Evolutionary conservation across 2,329 filamentous ascomycete genomes (phyloP).

Genomic region (Stachybotrys elegans): DNA sequence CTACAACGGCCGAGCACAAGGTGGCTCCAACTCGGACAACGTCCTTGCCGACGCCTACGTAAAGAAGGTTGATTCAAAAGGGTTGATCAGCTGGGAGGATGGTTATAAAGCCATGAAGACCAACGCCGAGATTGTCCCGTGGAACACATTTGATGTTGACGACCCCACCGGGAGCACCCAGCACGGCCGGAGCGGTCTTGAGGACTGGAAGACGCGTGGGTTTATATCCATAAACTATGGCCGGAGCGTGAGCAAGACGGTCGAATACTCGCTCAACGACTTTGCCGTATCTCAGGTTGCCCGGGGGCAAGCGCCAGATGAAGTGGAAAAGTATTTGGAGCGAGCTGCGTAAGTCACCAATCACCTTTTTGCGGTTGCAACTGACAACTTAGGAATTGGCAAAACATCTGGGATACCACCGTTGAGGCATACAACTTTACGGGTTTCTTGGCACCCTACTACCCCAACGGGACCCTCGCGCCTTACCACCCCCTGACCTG

Average conservation of each 20-base stretch:
- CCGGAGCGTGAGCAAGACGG: slow-evolving; percentile 47
- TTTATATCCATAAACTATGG: slow-evolving; percentile 51
- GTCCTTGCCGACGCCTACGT: slow-evolving; percentile 56
- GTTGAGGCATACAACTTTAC: slow-evolving; percentile 41
- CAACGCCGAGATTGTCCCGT: slow-evolving; percentile 49
- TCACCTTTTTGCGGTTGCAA: neutral
- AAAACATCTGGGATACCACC: slow-evolving; percentile 51
- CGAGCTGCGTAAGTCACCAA: slow-evolving; percentile 5
- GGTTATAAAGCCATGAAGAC: slow-evolving; percentile 49
- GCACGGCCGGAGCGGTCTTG: slow-evolving; percentile 52
- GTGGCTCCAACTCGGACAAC: slow-evolving; percentile 56
- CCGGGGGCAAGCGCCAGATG: slow-evolving; percentile 39
- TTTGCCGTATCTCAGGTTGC: slow-evolving; percentile 38
- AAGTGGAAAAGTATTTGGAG: slow-evolving; percentile 43
- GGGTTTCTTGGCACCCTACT: slow-evolving; percentile 53
- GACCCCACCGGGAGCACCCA: slow-evolving; percentile 50
- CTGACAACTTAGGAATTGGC: slow-evolving; percentile 40
- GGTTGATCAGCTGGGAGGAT: slow-evolving; percentile 49
- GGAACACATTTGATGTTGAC: slow-evolving; percentile 42
- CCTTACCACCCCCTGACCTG: slow-evolving; percentile 45
- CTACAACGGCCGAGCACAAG: slow-evolving; percentile 53
- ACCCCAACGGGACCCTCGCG: slow-evolving; percentile 16
- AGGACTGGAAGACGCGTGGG: slow-evolving; percentile 52
- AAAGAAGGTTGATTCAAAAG: slow-evolving; percentile 31
- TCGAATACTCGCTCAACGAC: slow-evolving; percentile 56